A percentile compares a stretch with the other conserved stretches of the same genome.
These are phyloP conservation scores for Clarkia xantiana DNA, from an alignment of 345 rosid genomes.

Conservation along the genomic window DNA sequence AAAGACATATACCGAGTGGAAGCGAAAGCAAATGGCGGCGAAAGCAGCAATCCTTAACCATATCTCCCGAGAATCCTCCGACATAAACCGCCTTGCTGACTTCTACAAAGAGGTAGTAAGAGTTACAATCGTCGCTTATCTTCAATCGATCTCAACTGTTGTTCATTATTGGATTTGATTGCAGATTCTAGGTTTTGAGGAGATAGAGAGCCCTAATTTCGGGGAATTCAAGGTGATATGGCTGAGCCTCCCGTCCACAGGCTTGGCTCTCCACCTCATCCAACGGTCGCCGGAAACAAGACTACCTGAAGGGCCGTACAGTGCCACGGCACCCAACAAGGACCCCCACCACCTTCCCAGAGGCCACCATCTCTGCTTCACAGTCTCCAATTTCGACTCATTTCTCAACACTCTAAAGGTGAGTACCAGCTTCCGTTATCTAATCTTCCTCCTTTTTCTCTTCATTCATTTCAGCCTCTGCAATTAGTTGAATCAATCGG, in stretches of 20 bases:
- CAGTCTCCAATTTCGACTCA: slow-evolving; percentile 60
- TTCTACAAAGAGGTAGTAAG: slow-evolving; percentile 86
- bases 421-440: neutral
- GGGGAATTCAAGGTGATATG: slow-evolving; percentile 66
- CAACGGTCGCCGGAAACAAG: slow-evolving; percentile 50
- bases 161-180: neutral
- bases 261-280: slow-evolving; percentile 53
- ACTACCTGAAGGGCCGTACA: slow-evolving; percentile 83
- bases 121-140: neutral
- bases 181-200: slow-evolving; percentile 73
- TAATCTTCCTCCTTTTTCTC: too few relatives aligned
- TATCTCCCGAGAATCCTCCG: slow-evolving; percentile 75
- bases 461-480: too few relatives aligned
- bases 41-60: slow-evolving; percentile 45
- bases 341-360: slow-evolving; percentile 66
- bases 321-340: slow-evolving; percentile 34
- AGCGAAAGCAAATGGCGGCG: slow-evolving; percentile 25
- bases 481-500: too few relatives aligned
- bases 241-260: slow-evolving; percentile 53
- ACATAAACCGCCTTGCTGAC: slow-evolving; percentile 49
- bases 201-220: slow-evolving; percentile 56
- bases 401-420: slow-evolving; percentile 61
- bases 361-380: slow-evolving; percentile 79
- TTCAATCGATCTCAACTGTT: neutral
- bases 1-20: too few relatives aligned